These are phyloP conservation scores for Bolboschoenus planiculmis DNA, from an alignment of 176 grass and related monocot genomes.

Conservation along the genomic window DNA sequence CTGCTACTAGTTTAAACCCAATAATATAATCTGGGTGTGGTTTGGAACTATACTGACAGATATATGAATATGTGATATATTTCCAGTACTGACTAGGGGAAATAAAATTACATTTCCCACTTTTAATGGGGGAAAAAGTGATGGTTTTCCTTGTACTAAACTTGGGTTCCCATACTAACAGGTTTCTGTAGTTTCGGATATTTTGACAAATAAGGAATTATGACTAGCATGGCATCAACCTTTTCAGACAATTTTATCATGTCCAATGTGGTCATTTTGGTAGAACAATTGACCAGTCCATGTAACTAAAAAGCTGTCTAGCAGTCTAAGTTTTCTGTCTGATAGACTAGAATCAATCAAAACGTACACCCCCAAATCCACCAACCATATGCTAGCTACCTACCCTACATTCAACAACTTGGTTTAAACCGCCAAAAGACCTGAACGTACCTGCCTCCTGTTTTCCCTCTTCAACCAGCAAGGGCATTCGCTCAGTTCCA, in stretches of 20 bases:
- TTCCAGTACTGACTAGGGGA: background rate
- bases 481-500: constrained; percentile 25
- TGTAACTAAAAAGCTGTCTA: background rate
- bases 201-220: background rate
- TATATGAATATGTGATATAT: background rate
- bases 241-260: background rate
- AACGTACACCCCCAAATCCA: background rate
- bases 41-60: background rate
- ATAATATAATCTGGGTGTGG: background rate
- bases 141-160: background rate
- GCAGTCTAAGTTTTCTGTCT: background rate
- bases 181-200: background rate
- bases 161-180: background rate
- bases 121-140: background rate
- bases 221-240: background rate
- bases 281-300: background rate
- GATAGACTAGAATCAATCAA: background rate
- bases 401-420: background rate
- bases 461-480: constrained; percentile 28
- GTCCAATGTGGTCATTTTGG: background rate
- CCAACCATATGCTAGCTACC: background rate
- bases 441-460: constrained; percentile 16
- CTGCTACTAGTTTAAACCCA: background rate
- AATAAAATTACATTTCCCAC: background rate
- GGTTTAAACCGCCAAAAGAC: background rate